Evolutionary conservation across 192 early-diverging fungal species (phyloP), one percentile per base, ranked within the genome.

Genomic region (Funneliformis geosporum): DNA sequence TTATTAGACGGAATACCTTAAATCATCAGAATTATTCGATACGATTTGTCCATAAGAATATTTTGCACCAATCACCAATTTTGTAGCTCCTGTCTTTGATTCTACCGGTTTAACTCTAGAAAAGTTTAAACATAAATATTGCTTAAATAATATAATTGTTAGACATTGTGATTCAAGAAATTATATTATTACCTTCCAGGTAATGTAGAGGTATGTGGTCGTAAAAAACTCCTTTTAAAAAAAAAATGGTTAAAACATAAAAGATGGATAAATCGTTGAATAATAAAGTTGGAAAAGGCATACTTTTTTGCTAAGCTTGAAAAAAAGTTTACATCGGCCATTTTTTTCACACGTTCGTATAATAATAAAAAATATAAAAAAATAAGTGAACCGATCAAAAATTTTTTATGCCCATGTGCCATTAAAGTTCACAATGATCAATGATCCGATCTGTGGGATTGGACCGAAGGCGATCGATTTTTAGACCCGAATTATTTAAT

Each of bases 41-140:
- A 69, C 27, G 9, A n/a, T 69, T n/a, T 79, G 47, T 7, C 66
- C 83, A 76, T 85, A 88, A 38, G 85, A 84, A 66, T 90, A 87
- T 55, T 87, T 83, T 18, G 82, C 85, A 42, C 85, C 86, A 76
- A 86, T 81, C 5, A 86, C 80, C 64, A 84, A 76, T 8, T 84
- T 82, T 75, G 83, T 82, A 10, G 80, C 82, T 1, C 83, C 85
- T 12, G 80, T 82, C n/a, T 80, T 88, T 3, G 84, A 83, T 21
- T 79, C 79, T 21, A 83, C 83, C 60, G 86, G 81, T n/a, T 85
- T 84, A 76, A 88, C 83, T 73, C 86, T 86, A 78, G 79, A 73
- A 67, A 76, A 73, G 67, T 60, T 66, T 40, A 39, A 68, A 21
- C 38, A 18, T 12, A 74, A 55, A n/a, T n/a, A 60, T 33, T 33